Conservation (phyloP, 2,329 filamentous ascomycete genomes). For the Fusarium torreyae region DNA sequence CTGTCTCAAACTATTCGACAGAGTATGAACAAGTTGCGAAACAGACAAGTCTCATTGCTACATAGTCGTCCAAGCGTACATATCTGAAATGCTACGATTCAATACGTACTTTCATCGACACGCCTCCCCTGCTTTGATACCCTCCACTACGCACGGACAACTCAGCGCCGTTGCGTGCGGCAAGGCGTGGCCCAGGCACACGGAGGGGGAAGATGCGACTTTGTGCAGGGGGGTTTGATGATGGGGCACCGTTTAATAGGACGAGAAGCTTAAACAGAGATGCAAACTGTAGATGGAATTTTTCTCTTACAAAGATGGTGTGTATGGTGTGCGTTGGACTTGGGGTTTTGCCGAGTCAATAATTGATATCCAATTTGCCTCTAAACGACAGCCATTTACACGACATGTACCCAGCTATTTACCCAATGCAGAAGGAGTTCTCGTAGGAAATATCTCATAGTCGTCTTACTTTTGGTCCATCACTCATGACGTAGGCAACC, state of each 20-base stretch:
- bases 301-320: constrained; percentile 35
- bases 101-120: constrained; percentile 26
- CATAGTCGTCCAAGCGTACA: constrained; percentile 41
- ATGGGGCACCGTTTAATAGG: constrained; percentile 63
- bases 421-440: constrained; percentile 33
- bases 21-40: constrained; percentile 22
- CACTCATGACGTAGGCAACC: constrained; percentile 31
- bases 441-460: constrained; percentile 14
- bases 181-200: constrained; percentile 47
- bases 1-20: constrained; percentile 18
- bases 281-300: constrained; percentile 35
- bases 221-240: constrained; percentile 53
- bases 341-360: constrained; percentile 17
- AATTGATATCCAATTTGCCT: constrained; percentile 27
- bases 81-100: constrained; percentile 16
- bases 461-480: constrained; percentile 17
- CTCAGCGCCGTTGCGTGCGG: constrained; percentile 48
- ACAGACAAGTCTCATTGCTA: constrained; percentile 21
- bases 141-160: constrained; percentile 55
- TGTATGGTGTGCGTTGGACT: constrained; percentile 33
- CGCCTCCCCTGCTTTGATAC: constrained; percentile 40
- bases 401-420: constrained; percentile 21
- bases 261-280: constrained; percentile 35
- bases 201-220: constrained; percentile 38
- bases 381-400: constrained; percentile 13